Evolutionary conservation across 2,329 filamentous ascomycete species (phyloP).

Genomic region (Colletotrichum camelliae): DNA sequence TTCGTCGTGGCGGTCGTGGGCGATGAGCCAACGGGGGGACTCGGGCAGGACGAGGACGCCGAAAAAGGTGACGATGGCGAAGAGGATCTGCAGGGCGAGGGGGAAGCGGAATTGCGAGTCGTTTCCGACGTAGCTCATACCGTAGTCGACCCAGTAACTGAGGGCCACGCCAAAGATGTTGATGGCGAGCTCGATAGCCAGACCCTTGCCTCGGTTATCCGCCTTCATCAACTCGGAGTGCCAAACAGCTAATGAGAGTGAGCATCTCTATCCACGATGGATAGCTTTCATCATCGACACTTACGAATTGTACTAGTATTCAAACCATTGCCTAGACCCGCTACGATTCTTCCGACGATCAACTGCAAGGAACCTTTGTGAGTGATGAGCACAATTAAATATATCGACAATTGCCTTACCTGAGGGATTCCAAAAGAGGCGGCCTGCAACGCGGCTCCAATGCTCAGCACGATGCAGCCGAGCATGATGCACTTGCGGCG

Average conservation of each 20-base stretch:
- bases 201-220: conserved; percentile 39
- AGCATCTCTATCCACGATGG: background rate
- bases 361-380: conserved; percentile 31
- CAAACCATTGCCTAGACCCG: conserved; percentile 49
- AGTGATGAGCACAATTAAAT: accelerated
- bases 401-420: background rate
- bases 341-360: conserved; percentile 48
- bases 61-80: conserved; percentile 40
- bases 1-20: conserved; percentile 53
- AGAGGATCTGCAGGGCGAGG: conserved; percentile 48
- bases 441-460: conserved; percentile 48
- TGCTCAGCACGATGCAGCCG: conserved; percentile 43
- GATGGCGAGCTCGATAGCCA: conserved; percentile 37
- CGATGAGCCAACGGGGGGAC: conserved; percentile 49
- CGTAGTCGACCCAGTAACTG: conserved; percentile 43
- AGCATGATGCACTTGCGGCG: conserved; percentile 44
- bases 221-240: conserved; percentile 48
- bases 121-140: conserved; percentile 38
- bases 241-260: conserved; percentile 35
- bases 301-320: conserved; percentile 53
- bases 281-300: background rate
- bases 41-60: conserved; percentile 44
- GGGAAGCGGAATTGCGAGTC: conserved; percentile 49
- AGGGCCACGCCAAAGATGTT: conserved; percentile 43
- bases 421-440: conserved; percentile 42